A percentile compares a stretch with the other conserved stretches of the same genome.
Conservation (phyloP, 371 early-diverging fungal species). For the Mortierella sp. region DNA sequence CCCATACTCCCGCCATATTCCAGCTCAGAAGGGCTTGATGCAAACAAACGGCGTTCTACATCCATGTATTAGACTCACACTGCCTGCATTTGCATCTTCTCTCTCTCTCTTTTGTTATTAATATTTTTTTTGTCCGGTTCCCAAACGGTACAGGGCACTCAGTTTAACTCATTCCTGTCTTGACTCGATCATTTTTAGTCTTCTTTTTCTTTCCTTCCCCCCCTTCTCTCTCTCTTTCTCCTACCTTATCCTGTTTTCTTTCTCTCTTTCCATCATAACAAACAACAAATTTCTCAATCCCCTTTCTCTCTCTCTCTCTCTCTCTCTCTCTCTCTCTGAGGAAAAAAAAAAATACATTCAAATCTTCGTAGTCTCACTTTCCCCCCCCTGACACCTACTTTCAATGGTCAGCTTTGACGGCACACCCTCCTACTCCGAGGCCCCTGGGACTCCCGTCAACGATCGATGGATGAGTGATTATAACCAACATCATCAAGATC, state of each 20-base stretch:
- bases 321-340: neutral
- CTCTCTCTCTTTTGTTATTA: too few species aligned
- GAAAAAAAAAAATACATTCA: neutral
- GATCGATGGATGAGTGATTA: constrained; percentile 3
- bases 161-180: too few species aligned
- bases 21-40: too few species aligned
- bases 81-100: too few species aligned
- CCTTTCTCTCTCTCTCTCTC: neutral
- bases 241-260: neutral
- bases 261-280: neutral
- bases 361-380: neutral
- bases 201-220: neutral
- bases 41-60: too few species aligned
- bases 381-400: too few species aligned
- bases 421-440: neutral
- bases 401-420: constrained; percentile 12
- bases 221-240: neutral
- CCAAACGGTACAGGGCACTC: too few species aligned
- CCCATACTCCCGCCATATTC: too few species aligned
- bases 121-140: too few species aligned
- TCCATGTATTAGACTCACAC: too few species aligned
- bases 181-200: neutral
- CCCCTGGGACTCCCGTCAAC: neutral
- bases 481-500: neutral
- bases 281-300: neutral